These are phyloP conservation scores for Gloeostereum incarnatum DNA, from an alignment of 768 basidiomycete species.

Conservation along the genomic window DNA sequence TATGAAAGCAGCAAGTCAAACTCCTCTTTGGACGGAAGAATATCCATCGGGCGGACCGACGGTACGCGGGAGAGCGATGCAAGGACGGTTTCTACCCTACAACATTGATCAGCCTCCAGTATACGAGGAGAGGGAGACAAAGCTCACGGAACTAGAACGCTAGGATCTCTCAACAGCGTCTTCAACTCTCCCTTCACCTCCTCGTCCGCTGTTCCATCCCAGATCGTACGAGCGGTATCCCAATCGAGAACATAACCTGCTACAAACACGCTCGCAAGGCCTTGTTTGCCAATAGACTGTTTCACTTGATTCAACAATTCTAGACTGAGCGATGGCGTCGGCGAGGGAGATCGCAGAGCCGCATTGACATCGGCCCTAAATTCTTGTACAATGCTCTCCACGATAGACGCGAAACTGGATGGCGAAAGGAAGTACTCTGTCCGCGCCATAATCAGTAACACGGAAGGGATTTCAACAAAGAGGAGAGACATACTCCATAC, in stretches of 20 bases:
- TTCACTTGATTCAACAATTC: not conserved
- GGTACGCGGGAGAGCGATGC: not conserved
- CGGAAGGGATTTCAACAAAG: too few species aligned
- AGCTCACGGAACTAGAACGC: not conserved
- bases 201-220: not conserved
- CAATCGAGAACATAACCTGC: too few species aligned
- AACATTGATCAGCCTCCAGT: not conserved
- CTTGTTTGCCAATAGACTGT: not conserved
- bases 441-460: too few species aligned
- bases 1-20: slow-evolving; percentile 22
- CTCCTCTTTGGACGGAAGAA: slow-evolving; percentile 25
- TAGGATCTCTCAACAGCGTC: not conserved
- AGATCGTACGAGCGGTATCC: too few species aligned
- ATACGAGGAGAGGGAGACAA: not conserved
- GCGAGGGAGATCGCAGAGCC: not conserved
- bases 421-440: too few species aligned
- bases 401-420: too few species aligned
- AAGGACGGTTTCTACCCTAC: not conserved
- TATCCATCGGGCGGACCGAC: not conserved
- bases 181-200: not conserved
- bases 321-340: too few species aligned
- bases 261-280: not conserved
- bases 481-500: too few species aligned
- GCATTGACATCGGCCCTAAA: not conserved
- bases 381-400: not conserved